A percentile compares a stretch with the other conserved stretches of the same genome.
Conservation (phyloP, 352 stramenopile genomes). For the Phytophthora agathidicida region DNA sequence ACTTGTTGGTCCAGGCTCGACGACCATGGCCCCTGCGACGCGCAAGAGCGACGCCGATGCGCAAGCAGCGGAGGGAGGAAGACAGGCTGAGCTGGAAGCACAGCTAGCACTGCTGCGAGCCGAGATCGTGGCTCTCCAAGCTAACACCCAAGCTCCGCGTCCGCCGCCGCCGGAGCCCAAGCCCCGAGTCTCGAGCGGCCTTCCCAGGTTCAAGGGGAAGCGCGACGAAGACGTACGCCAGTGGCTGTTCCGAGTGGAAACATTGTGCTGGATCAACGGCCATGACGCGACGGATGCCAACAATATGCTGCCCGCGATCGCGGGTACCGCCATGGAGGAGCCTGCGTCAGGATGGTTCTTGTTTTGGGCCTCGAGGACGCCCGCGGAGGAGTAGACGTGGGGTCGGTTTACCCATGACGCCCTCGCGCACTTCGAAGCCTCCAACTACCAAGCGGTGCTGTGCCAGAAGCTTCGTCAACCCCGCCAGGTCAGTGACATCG, state of each 20-base stretch:
- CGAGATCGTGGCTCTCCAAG: conserved; percentile 2
- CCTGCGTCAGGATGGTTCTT: conserved; percentile 23
- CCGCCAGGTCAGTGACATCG: neutral
- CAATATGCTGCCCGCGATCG: conserved; percentile 6
- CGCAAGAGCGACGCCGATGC: neutral
- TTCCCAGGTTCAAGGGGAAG: conserved; percentile 14
- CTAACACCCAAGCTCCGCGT: neutral
- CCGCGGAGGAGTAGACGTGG: conserved; percentile 15
- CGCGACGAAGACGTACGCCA: conserved; percentile 20
- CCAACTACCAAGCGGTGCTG: conserved; percentile 26
- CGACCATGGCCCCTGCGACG: conserved; percentile 6
- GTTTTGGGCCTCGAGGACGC: conserved; percentile 13
- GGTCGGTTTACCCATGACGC: conserved; percentile 2
- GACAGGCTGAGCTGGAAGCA: conserved; percentile 1
- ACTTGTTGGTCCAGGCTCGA: conserved; percentile 18
- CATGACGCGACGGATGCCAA: conserved; percentile 6
- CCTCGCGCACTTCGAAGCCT: conserved; percentile 19
- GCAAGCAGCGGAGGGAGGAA: neutral
- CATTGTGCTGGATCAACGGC: conserved; percentile 16
- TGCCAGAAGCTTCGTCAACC: conserved; percentile 5
- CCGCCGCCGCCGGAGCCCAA: neutral
- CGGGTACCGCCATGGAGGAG: conserved; percentile 14
- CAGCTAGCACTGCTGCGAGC: neutral
- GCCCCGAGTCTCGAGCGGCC: conserved; percentile 8
- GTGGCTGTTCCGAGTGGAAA: conserved; percentile 26